These are phyloP conservation scores for Fusarium sp. DNA, from an alignment of 2,329 filamentous ascomycete genomes.

Conservation along the genomic window DNA sequence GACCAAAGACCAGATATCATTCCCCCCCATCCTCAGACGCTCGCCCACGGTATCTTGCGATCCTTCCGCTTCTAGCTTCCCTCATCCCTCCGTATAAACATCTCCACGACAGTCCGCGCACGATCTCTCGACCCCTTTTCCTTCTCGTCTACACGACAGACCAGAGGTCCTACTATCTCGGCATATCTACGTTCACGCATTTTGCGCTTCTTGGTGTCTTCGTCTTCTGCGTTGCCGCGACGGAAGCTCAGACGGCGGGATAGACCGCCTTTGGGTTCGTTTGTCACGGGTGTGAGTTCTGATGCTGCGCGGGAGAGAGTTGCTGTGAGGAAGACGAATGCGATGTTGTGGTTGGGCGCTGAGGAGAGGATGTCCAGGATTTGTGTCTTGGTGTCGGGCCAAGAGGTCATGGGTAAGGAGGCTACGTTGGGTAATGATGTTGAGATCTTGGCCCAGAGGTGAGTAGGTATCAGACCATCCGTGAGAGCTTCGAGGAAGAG, in stretches of 20 bases:
- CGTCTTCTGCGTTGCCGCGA: constrained; percentile 47
- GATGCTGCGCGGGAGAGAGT: constrained; percentile 71
- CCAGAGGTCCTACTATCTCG: constrained; percentile 71
- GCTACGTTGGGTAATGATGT: constrained; percentile 62
- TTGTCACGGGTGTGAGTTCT: constrained; percentile 60
- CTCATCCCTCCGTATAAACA: constrained; percentile 66
- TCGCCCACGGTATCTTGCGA: constrained; percentile 32
- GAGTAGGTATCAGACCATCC: constrained; percentile 80
- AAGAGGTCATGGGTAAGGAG: constrained; percentile 44
- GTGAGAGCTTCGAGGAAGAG: constrained; percentile 80
- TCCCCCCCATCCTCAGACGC: constrained; percentile 25
- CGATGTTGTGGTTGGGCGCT: constrained; percentile 84
- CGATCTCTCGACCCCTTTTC: constrained; percentile 73
- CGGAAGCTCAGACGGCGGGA: constrained; percentile 63
- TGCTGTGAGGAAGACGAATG: constrained; percentile 87
- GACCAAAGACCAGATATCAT: constrained; percentile 20
- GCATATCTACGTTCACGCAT: constrained; percentile 72
- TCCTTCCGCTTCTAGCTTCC: constrained; percentile 47
- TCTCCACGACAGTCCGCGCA: constrained; percentile 74
- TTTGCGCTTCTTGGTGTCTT: constrained; percentile 60
- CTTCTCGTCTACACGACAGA: constrained; percentile 69
- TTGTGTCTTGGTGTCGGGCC: constrained; percentile 60
- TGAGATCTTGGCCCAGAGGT: constrained; percentile 78
- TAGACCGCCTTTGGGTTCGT: constrained; percentile 50
- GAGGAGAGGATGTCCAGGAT: constrained; percentile 80